A percentile compares a stretch with the other conserved stretches of the same genome.
phyloP scores from a whole-genome alignment of 352 stramenopile species.

The Globisporangium cylindrosporum region DNA sequence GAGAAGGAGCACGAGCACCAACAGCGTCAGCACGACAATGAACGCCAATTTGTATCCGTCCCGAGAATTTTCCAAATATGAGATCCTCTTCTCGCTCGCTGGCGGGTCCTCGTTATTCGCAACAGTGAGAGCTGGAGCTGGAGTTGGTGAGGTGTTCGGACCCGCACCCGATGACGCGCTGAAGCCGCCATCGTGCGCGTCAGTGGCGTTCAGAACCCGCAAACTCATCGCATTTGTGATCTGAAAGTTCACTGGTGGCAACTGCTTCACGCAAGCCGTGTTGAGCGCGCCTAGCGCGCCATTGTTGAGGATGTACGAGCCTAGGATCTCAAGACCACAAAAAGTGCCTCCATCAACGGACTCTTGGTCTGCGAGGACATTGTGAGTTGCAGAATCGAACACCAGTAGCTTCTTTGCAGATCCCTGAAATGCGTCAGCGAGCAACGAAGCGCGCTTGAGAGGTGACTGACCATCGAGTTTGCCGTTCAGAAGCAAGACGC shows the following conservation, averaged over 20 bases:
- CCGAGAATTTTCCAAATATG: slow-evolving; percentile 21
- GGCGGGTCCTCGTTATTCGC: background rate
- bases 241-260: background rate
- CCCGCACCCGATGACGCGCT: background rate
- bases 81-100: slow-evolving; percentile 8
- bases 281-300: background rate
- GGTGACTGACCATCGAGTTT: slow-evolving; percentile 17
- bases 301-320: slow-evolving; percentile 1
- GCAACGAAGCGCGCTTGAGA: background rate
- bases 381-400: background rate
- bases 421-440: background rate
- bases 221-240: slow-evolving; percentile 10
- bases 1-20: slow-evolving; percentile 15
- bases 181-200: background rate
- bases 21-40: slow-evolving; percentile 23
- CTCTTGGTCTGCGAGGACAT: background rate
- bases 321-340: slow-evolving; percentile 10
- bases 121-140: background rate
- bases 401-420: slow-evolving; percentile 8
- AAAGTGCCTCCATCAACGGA: background rate
- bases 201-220: background rate
- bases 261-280: slow-evolving; percentile 3
- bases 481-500: slow-evolving; percentile 22
- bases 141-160: background rate
- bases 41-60: slow-evolving; percentile 31